Percentiles rank a stretch among this genome's conserved stretches.
These are phyloP conservation scores for Porpolomopsis calyptriformis DNA, from an alignment of 768 basidiomycete species.

Conservation along the genomic window DNA sequence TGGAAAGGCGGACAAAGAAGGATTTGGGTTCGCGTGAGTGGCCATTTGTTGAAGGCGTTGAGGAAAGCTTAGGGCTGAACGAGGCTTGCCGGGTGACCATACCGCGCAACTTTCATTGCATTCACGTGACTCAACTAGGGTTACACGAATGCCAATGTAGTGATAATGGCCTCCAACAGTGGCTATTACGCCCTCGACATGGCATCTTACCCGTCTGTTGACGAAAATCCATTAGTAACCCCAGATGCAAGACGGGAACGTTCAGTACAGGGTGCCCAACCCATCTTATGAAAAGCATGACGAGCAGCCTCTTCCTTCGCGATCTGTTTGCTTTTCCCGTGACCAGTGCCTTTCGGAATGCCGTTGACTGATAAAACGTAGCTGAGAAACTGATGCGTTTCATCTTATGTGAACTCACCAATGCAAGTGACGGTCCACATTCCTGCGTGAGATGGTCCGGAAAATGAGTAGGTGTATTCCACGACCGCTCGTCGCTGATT, in stretches of 20 bases:
- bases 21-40: constrained; percentile 20
- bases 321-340: constrained; percentile 58
- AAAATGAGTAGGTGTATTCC: constrained; percentile 48
- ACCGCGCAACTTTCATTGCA: no score
- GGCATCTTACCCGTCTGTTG: background rate
- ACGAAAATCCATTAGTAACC: no score
- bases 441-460: constrained; percentile 58
- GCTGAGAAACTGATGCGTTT: constrained; percentile 5
- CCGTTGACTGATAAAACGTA: constrained; percentile 52
- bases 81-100: background rate
- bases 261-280: constrained; percentile 41
- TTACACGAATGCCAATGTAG: no score
- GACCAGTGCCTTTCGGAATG: constrained; percentile 53
- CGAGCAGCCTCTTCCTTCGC: constrained; percentile 73
- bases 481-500: constrained; percentile 52
- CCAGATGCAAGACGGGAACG: background rate
- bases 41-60: constrained; percentile 11
- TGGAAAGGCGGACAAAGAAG: constrained; percentile 23
- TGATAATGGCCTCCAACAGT: no score
- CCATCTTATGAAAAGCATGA: constrained; percentile 63
- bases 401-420: constrained; percentile 35
- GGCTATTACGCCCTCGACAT: no score
- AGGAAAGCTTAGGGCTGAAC: background rate
- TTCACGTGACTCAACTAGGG: no score
- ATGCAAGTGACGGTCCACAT: constrained; percentile 58